These are phyloP conservation scores for Aspergillus sojae DNA, from an alignment of 2,329 filamentous ascomycete species.

Conservation along the genomic window DNA sequence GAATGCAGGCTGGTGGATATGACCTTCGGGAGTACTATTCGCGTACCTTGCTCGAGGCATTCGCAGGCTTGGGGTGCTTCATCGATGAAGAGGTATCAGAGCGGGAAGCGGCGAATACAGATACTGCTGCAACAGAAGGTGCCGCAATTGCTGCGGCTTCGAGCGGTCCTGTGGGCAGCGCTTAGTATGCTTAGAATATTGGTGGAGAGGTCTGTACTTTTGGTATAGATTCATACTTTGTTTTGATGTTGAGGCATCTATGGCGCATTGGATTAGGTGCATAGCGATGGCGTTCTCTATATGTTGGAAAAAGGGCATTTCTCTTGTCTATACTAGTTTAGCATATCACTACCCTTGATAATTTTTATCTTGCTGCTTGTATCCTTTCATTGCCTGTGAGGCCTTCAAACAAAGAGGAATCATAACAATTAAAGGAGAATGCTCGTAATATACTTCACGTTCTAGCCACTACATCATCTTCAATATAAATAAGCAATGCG, in stretches of 20 bases:
- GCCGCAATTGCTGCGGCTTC: constrained; percentile 32
- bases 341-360: not conserved
- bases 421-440: not conserved
- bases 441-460: not conserved
- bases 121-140: constrained; percentile 30
- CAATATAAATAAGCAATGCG: not conserved
- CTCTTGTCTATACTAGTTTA: not conserved
- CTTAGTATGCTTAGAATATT: not conserved
- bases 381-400: not conserved
- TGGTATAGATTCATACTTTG: not conserved
- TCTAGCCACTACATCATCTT: not conserved
- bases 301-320: not conserved
- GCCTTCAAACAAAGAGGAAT: not conserved
- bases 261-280: constrained; percentile 6
- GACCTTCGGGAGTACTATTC: constrained; percentile 79
- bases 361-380: not conserved
- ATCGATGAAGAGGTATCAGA: constrained; percentile 70
- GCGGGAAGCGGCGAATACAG: constrained; percentile 29
- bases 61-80: constrained; percentile 85
- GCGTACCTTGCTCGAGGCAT: constrained; percentile 82
- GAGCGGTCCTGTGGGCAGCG: not conserved
- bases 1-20: constrained; percentile 78
- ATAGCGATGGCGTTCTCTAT: constrained; percentile 21
- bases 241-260: not conserved
- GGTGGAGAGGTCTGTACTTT: not conserved